These are phyloP conservation scores for Raffaelea arxii DNA, from an alignment of 2,329 filamentous ascomycete genomes.

Conservation along the genomic window DNA sequence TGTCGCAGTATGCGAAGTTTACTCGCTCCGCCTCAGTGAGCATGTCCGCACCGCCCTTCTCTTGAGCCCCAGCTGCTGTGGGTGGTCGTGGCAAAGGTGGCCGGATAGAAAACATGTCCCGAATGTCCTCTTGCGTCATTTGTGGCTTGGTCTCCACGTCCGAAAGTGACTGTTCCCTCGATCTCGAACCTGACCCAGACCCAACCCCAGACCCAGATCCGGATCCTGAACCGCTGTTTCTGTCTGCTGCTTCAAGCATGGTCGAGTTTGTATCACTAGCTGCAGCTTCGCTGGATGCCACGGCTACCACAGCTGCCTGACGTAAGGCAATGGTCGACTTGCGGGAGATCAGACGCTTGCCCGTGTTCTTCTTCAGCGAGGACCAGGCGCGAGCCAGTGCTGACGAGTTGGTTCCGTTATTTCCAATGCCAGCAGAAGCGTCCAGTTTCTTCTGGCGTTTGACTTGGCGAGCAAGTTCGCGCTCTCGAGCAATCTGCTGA, in stretches of 20 bases:
- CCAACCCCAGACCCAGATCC: too few relatives aligned
- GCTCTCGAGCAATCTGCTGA: background rate
- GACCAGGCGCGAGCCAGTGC: conserved; percentile 9
- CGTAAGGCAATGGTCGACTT: conserved; percentile 9
- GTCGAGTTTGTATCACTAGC: background rate
- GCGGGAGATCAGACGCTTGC: conserved; percentile 2
- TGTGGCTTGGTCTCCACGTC: background rate
- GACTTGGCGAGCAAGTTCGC: background rate
- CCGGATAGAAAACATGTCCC: conserved; percentile 7
- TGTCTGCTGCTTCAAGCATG: background rate
- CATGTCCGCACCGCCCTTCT: too few relatives aligned
- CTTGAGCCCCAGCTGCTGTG: background rate
- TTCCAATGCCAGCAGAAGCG: background rate
- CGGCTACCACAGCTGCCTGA: conserved; percentile 1
- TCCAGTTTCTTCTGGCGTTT: background rate
- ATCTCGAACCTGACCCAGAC: too few relatives aligned
- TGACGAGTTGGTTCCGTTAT: background rate
- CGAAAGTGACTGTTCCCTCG: too few relatives aligned
- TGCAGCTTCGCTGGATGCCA: background rate
- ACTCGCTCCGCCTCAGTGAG: too few relatives aligned
- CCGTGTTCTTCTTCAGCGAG: conserved; percentile 7
- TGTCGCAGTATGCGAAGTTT: too few relatives aligned
- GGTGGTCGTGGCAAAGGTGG: conserved; percentile 1
- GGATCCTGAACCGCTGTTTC: too few relatives aligned
- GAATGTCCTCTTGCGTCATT: conserved; percentile 7